Percentiles rank a stretch among this genome's conserved stretches.
Conservation (phyloP, 2,329 filamentous ascomycete genomes). For the Mollisiaceae sp. region DNA sequence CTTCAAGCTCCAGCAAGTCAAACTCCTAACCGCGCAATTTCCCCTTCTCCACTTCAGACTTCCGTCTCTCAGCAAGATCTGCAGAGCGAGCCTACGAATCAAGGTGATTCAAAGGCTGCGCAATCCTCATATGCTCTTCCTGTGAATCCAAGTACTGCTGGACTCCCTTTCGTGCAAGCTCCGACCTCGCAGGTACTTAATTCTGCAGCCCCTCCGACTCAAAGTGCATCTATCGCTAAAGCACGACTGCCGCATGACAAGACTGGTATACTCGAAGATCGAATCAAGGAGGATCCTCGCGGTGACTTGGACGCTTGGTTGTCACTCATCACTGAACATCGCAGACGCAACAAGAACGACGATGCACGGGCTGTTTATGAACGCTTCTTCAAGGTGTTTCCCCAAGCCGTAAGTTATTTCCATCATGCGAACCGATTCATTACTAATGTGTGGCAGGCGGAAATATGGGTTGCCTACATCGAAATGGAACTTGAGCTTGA, state of each 20-base stretch:
- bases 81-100: constrained; percentile 35
- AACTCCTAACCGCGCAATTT: constrained; percentile 37
- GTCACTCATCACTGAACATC: constrained; percentile 82
- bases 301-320: constrained; percentile 94
- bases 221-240: constrained; percentile 39
- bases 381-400: constrained; percentile 86
- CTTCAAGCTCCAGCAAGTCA: constrained; percentile 37
- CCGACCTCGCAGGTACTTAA: constrained; percentile 36
- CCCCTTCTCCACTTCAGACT: constrained; percentile 41
- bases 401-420: constrained; percentile 76
- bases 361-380: constrained; percentile 82
- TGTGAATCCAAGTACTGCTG: constrained; percentile 36
- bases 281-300: constrained; percentile 88
- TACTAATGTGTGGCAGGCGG: constrained; percentile 66
- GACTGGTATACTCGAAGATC: constrained; percentile 71
- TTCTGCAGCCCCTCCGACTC: constrained; percentile 34
- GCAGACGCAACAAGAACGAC: constrained; percentile 79
- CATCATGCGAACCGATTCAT: constrained; percentile 16
- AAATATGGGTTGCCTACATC: constrained; percentile 88
- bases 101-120: constrained; percentile 38
- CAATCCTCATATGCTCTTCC: constrained; percentile 34
- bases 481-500: constrained; percentile 89
- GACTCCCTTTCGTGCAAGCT: constrained; percentile 33
- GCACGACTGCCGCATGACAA: constrained; percentile 45
- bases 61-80: constrained; percentile 38